Conservation (phyloP, 345 rosid genomes). For the Eucalyptus regnans region DNA sequence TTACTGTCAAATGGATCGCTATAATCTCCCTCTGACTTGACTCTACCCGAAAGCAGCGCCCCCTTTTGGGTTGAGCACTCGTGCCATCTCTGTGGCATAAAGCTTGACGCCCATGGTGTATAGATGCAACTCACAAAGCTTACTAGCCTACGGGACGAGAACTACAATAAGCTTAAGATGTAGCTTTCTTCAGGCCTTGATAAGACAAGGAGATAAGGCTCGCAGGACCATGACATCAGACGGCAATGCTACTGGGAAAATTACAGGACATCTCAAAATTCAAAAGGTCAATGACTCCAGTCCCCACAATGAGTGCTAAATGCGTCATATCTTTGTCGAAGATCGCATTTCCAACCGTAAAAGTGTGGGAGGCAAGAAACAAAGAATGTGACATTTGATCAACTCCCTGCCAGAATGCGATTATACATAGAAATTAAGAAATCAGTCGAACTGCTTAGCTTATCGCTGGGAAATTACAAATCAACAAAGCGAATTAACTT, state of each 20-base stretch:
- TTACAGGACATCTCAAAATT: neutral
- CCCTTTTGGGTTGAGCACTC: constrained; percentile 65
- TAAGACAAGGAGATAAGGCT: neutral
- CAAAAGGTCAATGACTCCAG: neutral
- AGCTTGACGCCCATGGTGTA: constrained; percentile 95
- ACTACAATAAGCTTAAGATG: neutral
- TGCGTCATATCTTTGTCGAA: neutral
- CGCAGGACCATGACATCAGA: neutral
- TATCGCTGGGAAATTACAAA: neutral
- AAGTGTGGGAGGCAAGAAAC: neutral
- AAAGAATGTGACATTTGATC: no score
- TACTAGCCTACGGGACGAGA: constrained; percentile 57
- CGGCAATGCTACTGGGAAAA: no score
- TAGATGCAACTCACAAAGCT: constrained; percentile 85
- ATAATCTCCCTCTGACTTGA: constrained; percentile 91
- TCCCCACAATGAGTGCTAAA: neutral
- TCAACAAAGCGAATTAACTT: neutral
- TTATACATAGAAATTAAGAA: neutral
- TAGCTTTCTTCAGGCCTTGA: neutral
- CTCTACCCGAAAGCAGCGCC: constrained; percentile 25
- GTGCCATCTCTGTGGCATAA: constrained; percentile 98
- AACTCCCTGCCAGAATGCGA: neutral
- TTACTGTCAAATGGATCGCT: constrained; percentile 70
- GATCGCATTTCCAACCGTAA: neutral
- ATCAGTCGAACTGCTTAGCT: neutral